A percentile compares a stretch with the other conserved stretches of the same genome.
Evolutionary conservation across 139 green algal genomes (phyloP).

Genomic region (Chlorella ohadii): DNA sequence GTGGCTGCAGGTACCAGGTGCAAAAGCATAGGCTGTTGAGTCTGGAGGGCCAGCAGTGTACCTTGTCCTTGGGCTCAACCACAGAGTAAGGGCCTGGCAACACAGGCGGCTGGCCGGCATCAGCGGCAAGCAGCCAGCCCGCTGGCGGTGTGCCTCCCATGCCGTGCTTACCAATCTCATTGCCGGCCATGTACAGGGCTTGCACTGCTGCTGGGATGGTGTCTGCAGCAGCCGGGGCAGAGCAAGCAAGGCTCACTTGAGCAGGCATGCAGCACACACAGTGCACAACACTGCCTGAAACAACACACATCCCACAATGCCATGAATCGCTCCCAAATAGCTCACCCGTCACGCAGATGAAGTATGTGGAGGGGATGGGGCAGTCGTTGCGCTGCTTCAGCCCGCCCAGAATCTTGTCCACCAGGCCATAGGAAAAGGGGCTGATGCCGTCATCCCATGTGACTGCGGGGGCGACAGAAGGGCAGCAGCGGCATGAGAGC

Average conservation of each 20-base stretch:
- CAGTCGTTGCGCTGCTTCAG: conserved; percentile 25
- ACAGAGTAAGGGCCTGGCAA: too few relatives aligned
- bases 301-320: too few relatives aligned
- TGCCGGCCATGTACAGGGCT: conserved; percentile 1
- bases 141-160: too few relatives aligned
- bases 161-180: not conserved
- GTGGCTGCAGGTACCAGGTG: not conserved
- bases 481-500: not conserved
- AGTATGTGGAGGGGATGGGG: conserved; percentile 14
- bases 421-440: not conserved
- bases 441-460: conserved; percentile 17
- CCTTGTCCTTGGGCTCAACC: too few relatives aligned
- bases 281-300: too few relatives aligned
- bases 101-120: too few relatives aligned
- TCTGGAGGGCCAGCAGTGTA: too few relatives aligned
- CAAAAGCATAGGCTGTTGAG: too few relatives aligned
- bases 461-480: not conserved
- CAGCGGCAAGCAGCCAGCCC: too few relatives aligned
- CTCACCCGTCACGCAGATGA: not conserved
- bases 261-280: too few relatives aligned
- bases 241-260: too few relatives aligned
- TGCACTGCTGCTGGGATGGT: conserved; percentile 5
- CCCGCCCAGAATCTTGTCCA: not conserved
- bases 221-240: conserved; percentile 5
- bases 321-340: too few relatives aligned